These are phyloP conservation scores for Globisporangium cystogenes DNA, from an alignment of 352 stramenopile species.

Conservation along the genomic window DNA sequence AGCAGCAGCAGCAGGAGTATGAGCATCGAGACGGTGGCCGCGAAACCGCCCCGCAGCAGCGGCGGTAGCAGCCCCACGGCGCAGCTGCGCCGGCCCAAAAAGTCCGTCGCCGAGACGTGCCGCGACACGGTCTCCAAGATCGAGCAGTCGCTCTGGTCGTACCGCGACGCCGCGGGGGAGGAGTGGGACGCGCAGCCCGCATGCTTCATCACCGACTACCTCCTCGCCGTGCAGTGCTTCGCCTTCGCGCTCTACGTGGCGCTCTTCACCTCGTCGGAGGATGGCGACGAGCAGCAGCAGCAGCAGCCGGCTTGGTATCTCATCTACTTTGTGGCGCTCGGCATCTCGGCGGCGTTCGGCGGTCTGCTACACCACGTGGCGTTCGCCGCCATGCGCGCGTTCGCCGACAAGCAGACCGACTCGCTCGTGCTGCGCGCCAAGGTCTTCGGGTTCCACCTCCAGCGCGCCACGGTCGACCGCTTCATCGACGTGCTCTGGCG, in stretches of 20 bases:
- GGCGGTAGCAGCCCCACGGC: not conserved
- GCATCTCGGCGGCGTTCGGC: constrained; percentile 70
- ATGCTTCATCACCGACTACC: constrained; percentile 87
- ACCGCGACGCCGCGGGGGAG: constrained; percentile 65
- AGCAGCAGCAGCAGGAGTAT: not conserved
- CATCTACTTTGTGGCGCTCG: constrained; percentile 85
- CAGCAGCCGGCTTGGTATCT: constrained; percentile 62
- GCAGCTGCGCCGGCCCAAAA: constrained; percentile 12
- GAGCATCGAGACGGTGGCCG: constrained; percentile 7
- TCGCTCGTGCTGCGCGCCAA: constrained; percentile 52
- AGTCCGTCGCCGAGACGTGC: constrained; percentile 50
- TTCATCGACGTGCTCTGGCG: constrained; percentile 77
- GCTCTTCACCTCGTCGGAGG: constrained; percentile 58
- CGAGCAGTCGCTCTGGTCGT: constrained; percentile 76
- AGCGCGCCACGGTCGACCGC: constrained; percentile 60
- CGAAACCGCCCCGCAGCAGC: not conserved
- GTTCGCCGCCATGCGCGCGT: constrained; percentile 65
- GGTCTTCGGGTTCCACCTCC: constrained; percentile 71
- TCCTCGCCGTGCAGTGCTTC: constrained; percentile 82
- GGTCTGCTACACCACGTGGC: constrained; percentile 78
- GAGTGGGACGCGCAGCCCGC: constrained; percentile 83
- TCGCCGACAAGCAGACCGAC: constrained; percentile 71
- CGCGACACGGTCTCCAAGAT: constrained; percentile 61
- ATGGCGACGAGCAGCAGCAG: constrained; percentile 14
- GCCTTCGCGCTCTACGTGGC: constrained; percentile 71